phyloP scores from a whole-genome alignment of 768 basidiomycete species.

The Suillus subaureus region DNA sequence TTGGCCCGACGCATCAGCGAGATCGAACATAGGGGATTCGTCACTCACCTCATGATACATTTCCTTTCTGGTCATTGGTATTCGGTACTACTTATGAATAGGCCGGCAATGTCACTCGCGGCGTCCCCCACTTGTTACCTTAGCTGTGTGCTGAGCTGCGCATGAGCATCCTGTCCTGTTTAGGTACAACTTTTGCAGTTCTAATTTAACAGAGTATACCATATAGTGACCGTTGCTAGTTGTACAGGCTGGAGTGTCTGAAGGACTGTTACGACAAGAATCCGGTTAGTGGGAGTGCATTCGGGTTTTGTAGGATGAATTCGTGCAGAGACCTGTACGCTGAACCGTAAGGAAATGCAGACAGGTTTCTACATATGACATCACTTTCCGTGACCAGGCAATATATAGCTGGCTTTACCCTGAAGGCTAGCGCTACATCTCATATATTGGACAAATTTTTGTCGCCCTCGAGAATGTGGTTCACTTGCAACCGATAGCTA shows the following conservation, averaged over 20 bases:
- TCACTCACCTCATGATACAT: neutral
- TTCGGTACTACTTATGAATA: neutral
- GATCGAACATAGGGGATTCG: neutral
- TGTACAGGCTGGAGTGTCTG: neutral
- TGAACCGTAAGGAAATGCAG: neutral
- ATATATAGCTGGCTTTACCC: neutral
- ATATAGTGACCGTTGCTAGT: neutral
- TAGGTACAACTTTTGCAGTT: too few relatives aligned
- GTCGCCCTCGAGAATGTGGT: neutral
- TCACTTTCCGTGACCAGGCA: neutral
- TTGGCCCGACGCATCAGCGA: neutral
- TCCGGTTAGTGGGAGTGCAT: too few relatives aligned
- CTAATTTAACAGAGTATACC: neutral
- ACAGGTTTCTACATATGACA: neutral
- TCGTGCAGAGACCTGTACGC: neutral
- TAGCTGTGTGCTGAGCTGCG: neutral
- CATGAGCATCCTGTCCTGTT: neutral
- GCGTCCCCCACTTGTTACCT: neutral
- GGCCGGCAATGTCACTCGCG: too few relatives aligned
- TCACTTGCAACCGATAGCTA: neutral
- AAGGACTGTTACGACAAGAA: neutral
- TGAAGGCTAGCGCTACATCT: neutral
- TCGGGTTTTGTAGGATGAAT: neutral
- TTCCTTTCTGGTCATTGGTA: conserved; percentile 4
- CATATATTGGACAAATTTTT: neutral